Base-by-base conservation (phyloP, 345 rosid species). In the Triadica sebifera region DNA sequence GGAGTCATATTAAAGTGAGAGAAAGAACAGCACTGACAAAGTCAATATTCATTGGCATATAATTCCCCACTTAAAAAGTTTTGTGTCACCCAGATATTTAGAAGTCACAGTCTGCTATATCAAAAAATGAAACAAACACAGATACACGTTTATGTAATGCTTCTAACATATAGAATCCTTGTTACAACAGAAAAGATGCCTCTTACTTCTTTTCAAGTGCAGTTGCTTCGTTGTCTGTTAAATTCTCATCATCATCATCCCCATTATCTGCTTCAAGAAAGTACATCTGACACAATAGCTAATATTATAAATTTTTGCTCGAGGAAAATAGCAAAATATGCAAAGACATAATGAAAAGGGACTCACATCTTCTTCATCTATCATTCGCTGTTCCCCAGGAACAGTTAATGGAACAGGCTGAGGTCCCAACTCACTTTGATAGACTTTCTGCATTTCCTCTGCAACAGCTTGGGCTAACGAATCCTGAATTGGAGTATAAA, bases 361-460 rank as follows among this genome's bases (percentile, higher is more conserved):
- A 72, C 91, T 82, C 50, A 89, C 98, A 83, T 87, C 93, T 59
- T 90, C 96, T 77, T 93, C 99, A 41, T 77, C 83, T 78, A 89
- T 74, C 24, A 60, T 75, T 80, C 87, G 80, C 46, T 46, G 57
- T 1, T 50, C 71, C 20, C 92, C 94, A 1, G 82, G 80, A 84
- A 93, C 89, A 68, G 88, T 89, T 81, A 90, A 72, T 49, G 99
- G 99, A 70, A 95, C 96, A 16, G 94, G 97, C 72, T 85, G 85
- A 73, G 99, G 99, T 67, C 96, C 97, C 85, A 93, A 78, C 87
- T 95, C 99, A 65, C 59, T 73, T 77, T 84, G 82, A 81, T 90
- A 91, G 72, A 82, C 84, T 86, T 91, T 93, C 79, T 90, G 93
- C 99, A 95, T 89, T 84, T 95, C 98, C 74, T 87, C 93, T 16